Conservation (phyloP, 2,329 filamentous ascomycete species). For the Esteya vermicola region DNA sequence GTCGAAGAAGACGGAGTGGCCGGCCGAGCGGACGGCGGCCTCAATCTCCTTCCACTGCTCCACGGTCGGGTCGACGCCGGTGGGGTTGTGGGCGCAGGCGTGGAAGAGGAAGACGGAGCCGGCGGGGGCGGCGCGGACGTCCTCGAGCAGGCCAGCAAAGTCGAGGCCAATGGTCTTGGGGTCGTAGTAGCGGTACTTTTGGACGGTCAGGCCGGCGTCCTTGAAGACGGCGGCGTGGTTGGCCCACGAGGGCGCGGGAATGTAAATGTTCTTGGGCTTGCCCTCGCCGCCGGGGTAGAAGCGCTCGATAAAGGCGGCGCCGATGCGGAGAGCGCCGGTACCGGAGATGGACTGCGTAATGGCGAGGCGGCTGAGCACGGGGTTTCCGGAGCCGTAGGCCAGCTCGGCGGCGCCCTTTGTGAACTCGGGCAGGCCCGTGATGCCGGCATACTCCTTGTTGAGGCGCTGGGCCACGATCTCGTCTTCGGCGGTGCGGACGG, state of each 20-base stretch:
- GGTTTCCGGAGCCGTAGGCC: constrained; percentile 69
- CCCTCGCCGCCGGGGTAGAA: constrained; percentile 64
- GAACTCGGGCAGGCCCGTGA: constrained; percentile 90
- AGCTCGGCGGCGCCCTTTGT: constrained; percentile 82
- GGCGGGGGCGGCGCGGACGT: constrained; percentile 78
- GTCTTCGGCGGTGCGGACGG: constrained; percentile 77
- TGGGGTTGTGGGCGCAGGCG: constrained; percentile 96
- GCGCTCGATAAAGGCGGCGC: constrained; percentile 80
- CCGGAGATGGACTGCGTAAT: constrained; percentile 98
- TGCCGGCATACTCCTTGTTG: constrained; percentile 97
- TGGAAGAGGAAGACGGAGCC: constrained; percentile 87
- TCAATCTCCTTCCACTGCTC: constrained; percentile 91
- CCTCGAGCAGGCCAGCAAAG: constrained; percentile 83
- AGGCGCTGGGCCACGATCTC: constrained; percentile 63
- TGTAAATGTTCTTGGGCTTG: constrained; percentile 72
- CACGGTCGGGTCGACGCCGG: constrained; percentile 81
- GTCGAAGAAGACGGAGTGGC: constrained; percentile 94
- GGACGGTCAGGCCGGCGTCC: constrained; percentile 79
- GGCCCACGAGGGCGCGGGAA: constrained; percentile 91
- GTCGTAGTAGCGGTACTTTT: constrained; percentile 98
- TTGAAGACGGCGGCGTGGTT: constrained; percentile 96
- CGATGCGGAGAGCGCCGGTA: constrained; percentile 89
- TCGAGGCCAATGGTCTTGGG: constrained; percentile 96
- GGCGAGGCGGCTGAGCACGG: constrained; percentile 64
- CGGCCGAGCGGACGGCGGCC: constrained; percentile 68